These are phyloP conservation scores for Saccharomyces cerevisiae DNA, from an alignment of 805 yeast genomes.

Conservation along the genomic window DNA sequence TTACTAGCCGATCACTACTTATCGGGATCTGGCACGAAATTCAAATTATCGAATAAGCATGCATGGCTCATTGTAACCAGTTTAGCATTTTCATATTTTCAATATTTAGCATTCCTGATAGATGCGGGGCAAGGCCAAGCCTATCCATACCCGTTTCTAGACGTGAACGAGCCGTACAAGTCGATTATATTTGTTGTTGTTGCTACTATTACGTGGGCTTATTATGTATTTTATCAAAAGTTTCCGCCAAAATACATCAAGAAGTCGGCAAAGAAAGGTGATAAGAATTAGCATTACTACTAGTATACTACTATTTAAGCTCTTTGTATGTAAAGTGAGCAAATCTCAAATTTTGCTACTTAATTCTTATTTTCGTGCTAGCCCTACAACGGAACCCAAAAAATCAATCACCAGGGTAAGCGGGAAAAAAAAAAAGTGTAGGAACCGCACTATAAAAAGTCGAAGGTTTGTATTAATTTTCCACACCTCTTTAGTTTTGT, in stretches of 20 bases:
- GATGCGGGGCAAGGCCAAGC: conserved; percentile 39
- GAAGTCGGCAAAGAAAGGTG: background rate
- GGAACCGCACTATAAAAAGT: background rate
- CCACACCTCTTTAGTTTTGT: background rate
- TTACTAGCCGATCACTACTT: conserved; percentile 43
- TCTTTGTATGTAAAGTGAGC: background rate
- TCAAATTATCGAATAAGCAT: conserved; percentile 25
- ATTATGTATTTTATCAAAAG: conserved; percentile 25
- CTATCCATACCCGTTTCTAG: conserved; percentile 64
- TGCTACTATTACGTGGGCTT: conserved; percentile 31
- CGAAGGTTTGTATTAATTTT: background rate
- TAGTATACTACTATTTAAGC: background rate
- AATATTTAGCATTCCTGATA: conserved; percentile 40
- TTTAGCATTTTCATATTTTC: conserved; percentile 46
- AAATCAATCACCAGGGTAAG: background rate
- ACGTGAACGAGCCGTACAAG: conserved; percentile 41
- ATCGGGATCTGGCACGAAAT: conserved; percentile 41
- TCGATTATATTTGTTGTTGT: conserved; percentile 42
- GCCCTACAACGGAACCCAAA: background rate
- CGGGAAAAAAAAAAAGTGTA: background rate
- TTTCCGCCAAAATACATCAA: conserved; percentile 18
- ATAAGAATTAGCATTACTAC: background rate
- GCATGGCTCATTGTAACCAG: conserved; percentile 36
- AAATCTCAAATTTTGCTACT: background rate
- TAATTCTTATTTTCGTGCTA: background rate